Base-by-base conservation (phyloP, 805 yeast species). In the Wickerhamiella brachini region DNA sequence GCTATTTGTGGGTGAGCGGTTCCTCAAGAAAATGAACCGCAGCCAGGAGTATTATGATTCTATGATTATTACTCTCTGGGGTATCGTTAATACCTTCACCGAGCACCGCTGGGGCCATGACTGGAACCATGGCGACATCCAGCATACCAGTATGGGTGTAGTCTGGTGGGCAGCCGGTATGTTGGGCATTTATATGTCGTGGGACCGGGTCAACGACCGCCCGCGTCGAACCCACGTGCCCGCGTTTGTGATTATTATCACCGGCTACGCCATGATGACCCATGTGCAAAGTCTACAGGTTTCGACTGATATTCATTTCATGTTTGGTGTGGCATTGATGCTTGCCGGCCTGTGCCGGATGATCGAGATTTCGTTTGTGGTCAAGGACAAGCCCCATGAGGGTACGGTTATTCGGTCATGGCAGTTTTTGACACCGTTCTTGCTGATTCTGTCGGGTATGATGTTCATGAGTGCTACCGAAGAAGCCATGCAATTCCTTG, bases 81-180 rank as follows among this genome's bases (percentile, higher is more conserved):
- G 97, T 6, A 79, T 88, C 34, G 83, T 90, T 53, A 90, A 90
- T 65, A 88, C 97, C 0, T 90, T 90, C 67, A 90, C 97, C 1
- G 97, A 90, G 67, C 97, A 90, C 66, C 71, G 97, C 55, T 90
- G 97, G 97, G 95, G 95, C 39, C 93, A 88, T 63, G 78, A 72
- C 8, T 90, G 97, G 97, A 75, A 78, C 44, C 94, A 85, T 71
- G 93, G 95, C 9, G 97, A 88, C 65, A 86, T 83, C 65, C 96
- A 89, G 69, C 97, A 89, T 66, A 89, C 97, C 0, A 78, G 93
- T 20, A 87, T 90, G 95, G 97, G 97, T 0, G 84, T 90, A 51
- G 75, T 90, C 29, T 90, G 97, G 95, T 88, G 96, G 94, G 78
- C 86, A 48, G 94, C 95, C 51, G 97, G 97, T 7, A 69, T 88